Base-by-base conservation (phyloP, 2,329 filamentous ascomycete genomes). In the Cladophialophora chaetospira region DNA sequence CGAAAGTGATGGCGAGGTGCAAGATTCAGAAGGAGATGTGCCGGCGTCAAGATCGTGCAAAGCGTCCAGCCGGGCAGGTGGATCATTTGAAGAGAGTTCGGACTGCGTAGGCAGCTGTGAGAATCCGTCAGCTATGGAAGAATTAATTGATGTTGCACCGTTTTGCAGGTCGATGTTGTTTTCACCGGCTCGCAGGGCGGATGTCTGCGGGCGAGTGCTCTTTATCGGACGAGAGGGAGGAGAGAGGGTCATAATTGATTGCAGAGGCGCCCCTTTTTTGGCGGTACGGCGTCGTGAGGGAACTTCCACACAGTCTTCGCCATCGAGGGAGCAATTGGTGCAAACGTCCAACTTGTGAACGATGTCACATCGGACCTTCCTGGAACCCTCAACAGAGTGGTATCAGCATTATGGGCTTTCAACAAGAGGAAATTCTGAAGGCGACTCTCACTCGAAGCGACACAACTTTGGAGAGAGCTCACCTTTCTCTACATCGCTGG, bases 321-420 rank as follows among this genome's bases (percentile, higher is more conserved):
- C 25, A 33, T 58, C 55, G 9, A 58, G 49, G 4, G 19, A n/a
- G 29, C 55, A 58, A 17, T 58, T 58, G 15, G 55, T 58, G 23
- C 53, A 56, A 15, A 15, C 6, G 2, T 50, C 53, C 6, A 15
- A 11, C 21, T 25, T 26, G 17, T 33, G 53, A 4, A 56, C 53
- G 15, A 56, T 56, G 31, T 56, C 53, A 26, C 53, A 56, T 10
- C 53, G 45, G 8, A 56, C 53, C 28, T 56, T 56, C 35, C 53
- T 19, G 8, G 19, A n/a, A n/a, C n/a, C n/a, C n/a, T n/a, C n/a
- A n/a, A n/a, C n/a, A n/a, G n/a, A n/a, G n/a, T n/a, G n/a, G n/a
- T n/a, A n/a, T n/a, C n/a, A n/a, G n/a, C n/a, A n/a, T n/a, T n/a
- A n/a, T n/a, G n/a, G n/a, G n/a, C n/a, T n/a, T n/a, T n/a, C n/a